These are phyloP conservation scores for Pseudocercospora crystallina DNA, from an alignment of 2,329 filamentous ascomycete species.

Conservation along the genomic window DNA sequence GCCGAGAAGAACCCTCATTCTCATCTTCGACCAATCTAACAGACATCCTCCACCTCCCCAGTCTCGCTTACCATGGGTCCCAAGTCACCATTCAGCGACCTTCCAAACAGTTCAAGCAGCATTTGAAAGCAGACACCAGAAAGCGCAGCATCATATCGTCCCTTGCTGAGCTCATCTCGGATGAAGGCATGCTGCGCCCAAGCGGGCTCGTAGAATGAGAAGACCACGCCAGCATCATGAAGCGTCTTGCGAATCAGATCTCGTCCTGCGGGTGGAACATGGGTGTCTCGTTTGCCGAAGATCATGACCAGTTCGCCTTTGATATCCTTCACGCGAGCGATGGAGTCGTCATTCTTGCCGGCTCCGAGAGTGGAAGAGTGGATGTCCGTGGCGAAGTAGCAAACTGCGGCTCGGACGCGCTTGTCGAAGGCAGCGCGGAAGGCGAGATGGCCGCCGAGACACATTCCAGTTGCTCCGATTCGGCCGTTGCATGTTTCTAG, in stretches of 20 bases:
- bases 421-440: constrained; percentile 71
- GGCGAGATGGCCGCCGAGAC: constrained; percentile 85
- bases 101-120: constrained; percentile 78
- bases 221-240: constrained; percentile 70
- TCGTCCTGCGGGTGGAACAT: constrained; percentile 78
- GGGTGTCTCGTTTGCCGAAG: constrained; percentile 86
- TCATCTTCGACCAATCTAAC: constrained; percentile 22
- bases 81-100: constrained; percentile 75
- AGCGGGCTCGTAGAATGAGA: constrained; percentile 85
- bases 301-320: constrained; percentile 83
- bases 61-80: constrained; percentile 62
- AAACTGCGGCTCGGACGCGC: constrained; percentile 72
- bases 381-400: constrained; percentile 92
- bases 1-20: too few relatives aligned
- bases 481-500: constrained; percentile 53
- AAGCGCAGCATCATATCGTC: constrained; percentile 86
- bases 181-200: constrained; percentile 96
- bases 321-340: constrained; percentile 59
- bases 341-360: constrained; percentile 62
- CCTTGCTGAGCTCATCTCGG: constrained; percentile 83
- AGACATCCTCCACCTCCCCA: constrained; percentile 40
- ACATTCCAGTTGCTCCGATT: constrained; percentile 73
- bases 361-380: constrained; percentile 76
- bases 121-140: constrained; percentile 89
- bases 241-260: constrained; percentile 81